Conservation (phyloP, 2,329 filamentous ascomycete genomes). For the Sordariomycetes sp. region DNA sequence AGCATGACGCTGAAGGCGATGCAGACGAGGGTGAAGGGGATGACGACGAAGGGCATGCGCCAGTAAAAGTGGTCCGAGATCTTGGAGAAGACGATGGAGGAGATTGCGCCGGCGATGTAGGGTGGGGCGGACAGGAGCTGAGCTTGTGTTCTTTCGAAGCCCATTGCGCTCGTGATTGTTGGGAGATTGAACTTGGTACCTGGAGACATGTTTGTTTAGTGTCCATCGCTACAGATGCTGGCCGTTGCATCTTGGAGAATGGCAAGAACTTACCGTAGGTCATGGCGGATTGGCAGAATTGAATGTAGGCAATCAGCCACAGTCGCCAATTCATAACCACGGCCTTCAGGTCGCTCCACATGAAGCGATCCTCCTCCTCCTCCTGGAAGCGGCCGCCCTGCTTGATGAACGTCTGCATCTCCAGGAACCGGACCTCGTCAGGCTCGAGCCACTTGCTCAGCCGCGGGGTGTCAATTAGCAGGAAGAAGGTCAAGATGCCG, state of each 20-base stretch:
- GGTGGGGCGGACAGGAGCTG: slow-evolving; percentile 46
- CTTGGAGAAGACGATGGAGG: slow-evolving; percentile 50
- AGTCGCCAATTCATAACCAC: slow-evolving; percentile 68
- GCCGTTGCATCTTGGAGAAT: neutral
- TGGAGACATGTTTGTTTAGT: slow-evolving; percentile 25
- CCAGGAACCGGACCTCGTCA: slow-evolving; percentile 23
- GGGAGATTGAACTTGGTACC: slow-evolving; percentile 39
- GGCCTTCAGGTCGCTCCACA: slow-evolving; percentile 53
- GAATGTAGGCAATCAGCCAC: slow-evolving; percentile 30
- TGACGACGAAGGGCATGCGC: slow-evolving; percentile 55
- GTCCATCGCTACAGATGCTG: too few species aligned
- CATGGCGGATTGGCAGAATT: slow-evolving; percentile 10
- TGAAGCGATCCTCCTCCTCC: slow-evolving; percentile 46
- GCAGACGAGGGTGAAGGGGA: slow-evolving; percentile 44
- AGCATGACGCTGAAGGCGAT: slow-evolving; percentile 55
- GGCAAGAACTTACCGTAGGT: neutral
- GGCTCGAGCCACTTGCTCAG: slow-evolving; percentile 53
- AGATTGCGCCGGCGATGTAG: slow-evolving; percentile 44
- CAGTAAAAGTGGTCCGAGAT: slow-evolving; percentile 50
- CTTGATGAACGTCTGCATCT: slow-evolving; percentile 43
- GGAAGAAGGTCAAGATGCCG: slow-evolving; percentile 53
- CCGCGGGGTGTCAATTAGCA: slow-evolving; percentile 58
- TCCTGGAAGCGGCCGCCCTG: slow-evolving; percentile 43
- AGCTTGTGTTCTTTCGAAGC: slow-evolving; percentile 22
- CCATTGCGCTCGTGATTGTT: slow-evolving; percentile 32